These are phyloP conservation scores for Hyaloscypha finlandica DNA, from an alignment of 495 filamentous ascomycete genomes.

Conservation along the genomic window DNA sequence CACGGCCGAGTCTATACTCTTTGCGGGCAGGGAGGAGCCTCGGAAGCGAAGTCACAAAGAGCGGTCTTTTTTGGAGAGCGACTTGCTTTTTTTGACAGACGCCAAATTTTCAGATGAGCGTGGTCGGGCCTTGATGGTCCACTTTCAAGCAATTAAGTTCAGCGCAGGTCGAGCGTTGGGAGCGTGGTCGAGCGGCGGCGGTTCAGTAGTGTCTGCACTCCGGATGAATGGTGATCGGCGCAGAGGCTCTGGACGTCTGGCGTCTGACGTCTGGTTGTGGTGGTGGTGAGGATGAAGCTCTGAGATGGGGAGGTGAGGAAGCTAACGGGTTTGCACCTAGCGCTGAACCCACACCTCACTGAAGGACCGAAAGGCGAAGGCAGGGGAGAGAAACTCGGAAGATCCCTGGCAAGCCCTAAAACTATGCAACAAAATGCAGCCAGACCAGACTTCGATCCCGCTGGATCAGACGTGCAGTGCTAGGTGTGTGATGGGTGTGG, in stretches of 20 bases:
- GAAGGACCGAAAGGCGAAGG: background rate
- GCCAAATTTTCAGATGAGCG: constrained; percentile 8
- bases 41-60: constrained; percentile 7
- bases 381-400: constrained; percentile 8
- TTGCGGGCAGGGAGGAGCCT: constrained; percentile 3
- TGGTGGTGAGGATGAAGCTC: constrained; percentile 13
- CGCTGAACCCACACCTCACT: background rate
- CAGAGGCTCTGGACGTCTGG: constrained; percentile 5
- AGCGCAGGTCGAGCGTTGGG: constrained; percentile 4
- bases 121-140: background rate
- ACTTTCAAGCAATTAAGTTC: background rate
- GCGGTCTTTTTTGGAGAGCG: constrained; percentile 8
- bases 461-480: background rate
- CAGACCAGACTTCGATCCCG: background rate
- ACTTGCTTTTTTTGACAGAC: constrained; percentile 24
- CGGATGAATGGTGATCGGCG: constrained; percentile 10
- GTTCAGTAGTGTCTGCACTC: background rate
- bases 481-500: background rate
- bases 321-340: background rate
- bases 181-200: background rate
- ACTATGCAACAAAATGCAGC: constrained; percentile 3
- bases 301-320: constrained; percentile 1
- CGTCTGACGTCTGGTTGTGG: background rate
- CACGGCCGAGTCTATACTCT: constrained; percentile 1
- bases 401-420: constrained; percentile 16